Percentiles rank a stretch among this genome's conserved stretches.
Conservation (phyloP, 83 land plant species). For the Larix sibirica region DNA sequence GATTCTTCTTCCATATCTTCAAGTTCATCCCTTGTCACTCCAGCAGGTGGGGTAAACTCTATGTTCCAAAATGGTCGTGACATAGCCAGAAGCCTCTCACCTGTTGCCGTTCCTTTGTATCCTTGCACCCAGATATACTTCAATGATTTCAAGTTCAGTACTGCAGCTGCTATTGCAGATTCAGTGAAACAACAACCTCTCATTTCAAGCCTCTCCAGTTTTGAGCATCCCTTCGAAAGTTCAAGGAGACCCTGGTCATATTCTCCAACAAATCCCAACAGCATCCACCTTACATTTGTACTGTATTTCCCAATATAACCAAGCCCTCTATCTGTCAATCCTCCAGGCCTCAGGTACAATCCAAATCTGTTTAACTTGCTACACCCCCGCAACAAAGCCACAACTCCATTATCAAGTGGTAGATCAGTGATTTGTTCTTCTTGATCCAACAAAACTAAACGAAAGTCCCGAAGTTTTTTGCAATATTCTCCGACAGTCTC, state of each 20-base stretch:
- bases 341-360: conserved; percentile 41
- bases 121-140: conserved; percentile 53
- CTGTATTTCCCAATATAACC: conserved; percentile 37
- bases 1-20: no score
- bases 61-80: conserved; percentile 28
- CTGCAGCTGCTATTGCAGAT: conserved; percentile 21
- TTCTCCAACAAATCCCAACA: conserved; percentile 44
- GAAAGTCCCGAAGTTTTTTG: conserved; percentile 37
- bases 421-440: conserved; percentile 23
- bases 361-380: conserved; percentile 28
- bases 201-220: conserved; percentile 43
- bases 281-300: conserved; percentile 35
- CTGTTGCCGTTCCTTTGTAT: conserved; percentile 24
- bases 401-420: conserved; percentile 47
- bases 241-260: conserved; percentile 32
- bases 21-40: no score
- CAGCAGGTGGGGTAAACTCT: conserved; percentile 10
- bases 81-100: conserved; percentile 20
- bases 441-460: conserved; percentile 37
- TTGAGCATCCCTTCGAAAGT: conserved; percentile 40
- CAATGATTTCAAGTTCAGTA: conserved; percentile 22
- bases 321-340: conserved; percentile 38
- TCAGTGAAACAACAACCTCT: conserved; percentile 41
- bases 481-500: conserved; percentile 31
- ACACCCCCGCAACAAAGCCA: conserved; percentile 36